These are phyloP conservation scores for Paramecium tetraurelia DNA, from an alignment of 73 alveolate species.

Conservation along the genomic window DNA sequence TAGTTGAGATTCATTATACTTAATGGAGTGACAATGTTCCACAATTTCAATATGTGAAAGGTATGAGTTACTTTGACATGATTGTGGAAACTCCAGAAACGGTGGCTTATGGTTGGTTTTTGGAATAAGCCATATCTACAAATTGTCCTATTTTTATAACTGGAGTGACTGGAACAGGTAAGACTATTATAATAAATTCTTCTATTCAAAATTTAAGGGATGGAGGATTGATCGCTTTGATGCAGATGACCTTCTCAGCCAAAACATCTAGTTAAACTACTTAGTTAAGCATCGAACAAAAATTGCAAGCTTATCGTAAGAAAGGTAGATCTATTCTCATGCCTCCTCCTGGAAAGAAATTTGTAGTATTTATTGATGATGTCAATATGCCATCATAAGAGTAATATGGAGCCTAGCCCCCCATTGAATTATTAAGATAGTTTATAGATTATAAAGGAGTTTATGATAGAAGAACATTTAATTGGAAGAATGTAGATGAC, in stretches of 20 bases:
- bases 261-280: conserved; percentile 87
- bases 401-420: conserved; percentile 97
- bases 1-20: conserved; percentile 52
- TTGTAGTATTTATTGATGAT: conserved; percentile 93
- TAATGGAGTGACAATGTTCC: conserved; percentile 76
- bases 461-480: conserved; percentile 89
- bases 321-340: conserved; percentile 85
- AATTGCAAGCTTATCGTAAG: conserved; percentile 71
- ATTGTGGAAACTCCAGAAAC: conserved; percentile 96
- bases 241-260: conserved; percentile 89
- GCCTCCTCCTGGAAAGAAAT: conserved; percentile 77
- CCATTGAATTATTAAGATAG: conserved; percentile 92
- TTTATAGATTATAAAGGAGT: conserved; percentile 90
- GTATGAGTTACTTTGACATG: conserved; percentile 74
- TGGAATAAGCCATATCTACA: conserved; percentile 80
- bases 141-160: conserved; percentile 88
- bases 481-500: conserved; percentile 84
- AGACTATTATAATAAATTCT: conserved; percentile 84
- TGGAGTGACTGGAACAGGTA: conserved; percentile 95
- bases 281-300: conserved; percentile 84
- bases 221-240: conserved; percentile 80
- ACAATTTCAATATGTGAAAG: conserved; percentile 64
- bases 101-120: conserved; percentile 85
- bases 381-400: conserved; percentile 96
- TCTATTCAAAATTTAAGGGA: conserved; percentile 73